Percentiles rank a stretch among this genome's conserved stretches.
Conservation (phyloP, 2,329 filamentous ascomycete species). For the Blastomyces emzantsi region DNA sequence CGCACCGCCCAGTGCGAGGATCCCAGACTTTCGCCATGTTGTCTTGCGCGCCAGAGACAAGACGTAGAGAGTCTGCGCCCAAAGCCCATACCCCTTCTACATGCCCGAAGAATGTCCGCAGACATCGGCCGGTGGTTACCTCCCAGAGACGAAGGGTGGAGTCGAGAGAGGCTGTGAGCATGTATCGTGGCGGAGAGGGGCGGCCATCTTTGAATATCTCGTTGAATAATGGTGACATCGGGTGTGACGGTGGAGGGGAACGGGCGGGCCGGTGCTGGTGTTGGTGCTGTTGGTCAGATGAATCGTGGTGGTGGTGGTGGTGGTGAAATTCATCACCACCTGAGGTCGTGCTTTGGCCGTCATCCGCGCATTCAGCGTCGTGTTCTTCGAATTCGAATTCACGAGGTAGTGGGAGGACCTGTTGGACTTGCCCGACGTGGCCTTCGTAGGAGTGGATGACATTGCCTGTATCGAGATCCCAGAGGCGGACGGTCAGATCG, state of each 20-base stretch:
- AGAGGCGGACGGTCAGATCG: constrained; percentile 81
- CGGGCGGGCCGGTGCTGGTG: constrained; percentile 11
- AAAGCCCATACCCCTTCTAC: constrained; percentile 94
- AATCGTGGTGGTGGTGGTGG: constrained; percentile 9
- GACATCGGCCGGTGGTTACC: constrained; percentile 66
- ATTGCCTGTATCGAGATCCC: constrained; percentile 78
- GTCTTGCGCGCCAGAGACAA: constrained; percentile 86
- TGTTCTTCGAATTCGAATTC: constrained; percentile 85
- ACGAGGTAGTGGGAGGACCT: constrained; percentile 70
- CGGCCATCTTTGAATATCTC: constrained; percentile 53
- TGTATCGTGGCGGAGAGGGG: constrained; percentile 73
- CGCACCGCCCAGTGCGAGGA: constrained; percentile 79
- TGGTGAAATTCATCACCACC: constrained; percentile 12
- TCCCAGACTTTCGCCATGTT: constrained; percentile 97
- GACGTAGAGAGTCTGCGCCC: constrained; percentile 75
- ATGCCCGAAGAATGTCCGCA: constrained; percentile 93
- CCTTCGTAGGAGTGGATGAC: constrained; percentile 73
- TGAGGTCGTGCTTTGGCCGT: constrained; percentile 21
- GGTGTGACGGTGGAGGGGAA: constrained; percentile 17
- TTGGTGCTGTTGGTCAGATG: neutral
- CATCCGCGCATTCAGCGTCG: constrained; percentile 41
- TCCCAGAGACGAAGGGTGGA: constrained; percentile 91
- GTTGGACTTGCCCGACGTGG: constrained; percentile 92
- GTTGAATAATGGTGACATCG: constrained; percentile 16
- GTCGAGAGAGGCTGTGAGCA: constrained; percentile 86